These are phyloP conservation scores for Echites panduratus DNA, from an alignment of 257 asterid genomes.

Conservation along the genomic window DNA sequence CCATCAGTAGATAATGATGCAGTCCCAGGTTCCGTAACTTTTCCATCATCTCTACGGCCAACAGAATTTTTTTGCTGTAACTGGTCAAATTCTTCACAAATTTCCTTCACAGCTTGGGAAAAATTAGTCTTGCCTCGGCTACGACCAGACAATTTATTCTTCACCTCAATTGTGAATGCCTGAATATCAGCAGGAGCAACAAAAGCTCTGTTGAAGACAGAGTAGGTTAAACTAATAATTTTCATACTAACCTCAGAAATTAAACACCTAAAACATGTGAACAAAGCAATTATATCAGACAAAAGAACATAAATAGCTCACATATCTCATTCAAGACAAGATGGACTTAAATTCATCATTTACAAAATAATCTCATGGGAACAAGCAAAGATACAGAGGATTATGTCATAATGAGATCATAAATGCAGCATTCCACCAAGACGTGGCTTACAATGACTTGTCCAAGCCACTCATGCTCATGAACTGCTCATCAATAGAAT, in stretches of 20 bases:
- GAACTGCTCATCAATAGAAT: not conserved
- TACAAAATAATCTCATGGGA: not conserved
- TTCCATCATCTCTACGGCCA: conserved; percentile 37
- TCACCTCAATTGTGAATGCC: conserved; percentile 61
- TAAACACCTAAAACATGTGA: not conserved
- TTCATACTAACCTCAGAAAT: not conserved
- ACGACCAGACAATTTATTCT: conserved; percentile 58
- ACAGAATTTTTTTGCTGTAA: conserved; percentile 43
- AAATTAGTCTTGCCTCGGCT: conserved; percentile 64
- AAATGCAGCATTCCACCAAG: not conserved
- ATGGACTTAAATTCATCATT: not conserved
- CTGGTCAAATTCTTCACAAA: conserved; percentile 66
- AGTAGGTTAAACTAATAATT: conserved; percentile 10
- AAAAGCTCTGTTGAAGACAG: conserved; percentile 62
- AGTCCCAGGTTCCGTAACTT: conserved; percentile 33
- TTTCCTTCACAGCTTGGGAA: conserved; percentile 74
- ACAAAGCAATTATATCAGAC: not conserved
- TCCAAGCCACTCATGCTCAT: not conserved
- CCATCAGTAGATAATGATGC: conserved; percentile 36
- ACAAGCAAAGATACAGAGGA: not conserved
- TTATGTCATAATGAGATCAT: not conserved
- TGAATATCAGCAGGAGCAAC: conserved; percentile 84
- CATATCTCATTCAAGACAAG: not conserved
- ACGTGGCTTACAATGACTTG: not conserved
- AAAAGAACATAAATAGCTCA: not conserved